Conservation (phyloP, 2,329 filamentous ascomycete genomes). For the Cercospora beticola region DNA sequence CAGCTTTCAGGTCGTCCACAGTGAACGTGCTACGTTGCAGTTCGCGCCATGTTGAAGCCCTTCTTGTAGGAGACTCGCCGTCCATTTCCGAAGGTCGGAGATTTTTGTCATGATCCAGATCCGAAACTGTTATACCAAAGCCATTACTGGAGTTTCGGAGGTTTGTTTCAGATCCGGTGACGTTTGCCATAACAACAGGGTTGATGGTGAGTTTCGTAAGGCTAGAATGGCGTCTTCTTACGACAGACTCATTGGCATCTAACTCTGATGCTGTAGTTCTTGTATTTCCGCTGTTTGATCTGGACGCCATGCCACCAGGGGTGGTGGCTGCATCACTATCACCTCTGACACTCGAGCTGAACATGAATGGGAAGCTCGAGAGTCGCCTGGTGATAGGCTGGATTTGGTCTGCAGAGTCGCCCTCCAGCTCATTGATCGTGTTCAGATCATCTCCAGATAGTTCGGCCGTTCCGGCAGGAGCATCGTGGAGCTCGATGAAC, state of each 20-base stretch:
- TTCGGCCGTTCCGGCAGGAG: background rate
- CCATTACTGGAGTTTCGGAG: background rate
- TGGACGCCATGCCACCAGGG: background rate
- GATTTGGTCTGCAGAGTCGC: slow-evolving; percentile 5
- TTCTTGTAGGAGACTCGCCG: slow-evolving; percentile 15
- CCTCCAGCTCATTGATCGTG: slow-evolving; percentile 14
- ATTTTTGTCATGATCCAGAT: background rate
- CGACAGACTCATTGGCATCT: background rate
- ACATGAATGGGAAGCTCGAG: slow-evolving; percentile 12
- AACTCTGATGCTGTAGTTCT: slow-evolving; percentile 6
- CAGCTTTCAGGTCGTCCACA: slow-evolving; percentile 1
- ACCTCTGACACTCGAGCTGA: background rate
- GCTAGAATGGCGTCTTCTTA: background rate
- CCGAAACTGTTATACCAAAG: background rate
- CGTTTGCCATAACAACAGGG: slow-evolving; percentile 5
- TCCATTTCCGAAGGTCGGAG: slow-evolving; percentile 11
- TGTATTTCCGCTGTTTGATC: slow-evolving; percentile 8
- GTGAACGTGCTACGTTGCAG: slow-evolving; percentile 9
- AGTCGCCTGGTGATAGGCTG: background rate
- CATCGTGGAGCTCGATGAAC: background rate
- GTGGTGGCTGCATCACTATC: background rate
- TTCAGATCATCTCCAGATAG: slow-evolving; percentile 11
- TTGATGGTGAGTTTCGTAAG: slow-evolving; percentile 1
- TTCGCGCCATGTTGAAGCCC: slow-evolving; percentile 7
- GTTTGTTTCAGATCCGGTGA: background rate